Conservation (phyloP, 139 green algal genomes). For the Ettlia oleoabundans region DNA sequence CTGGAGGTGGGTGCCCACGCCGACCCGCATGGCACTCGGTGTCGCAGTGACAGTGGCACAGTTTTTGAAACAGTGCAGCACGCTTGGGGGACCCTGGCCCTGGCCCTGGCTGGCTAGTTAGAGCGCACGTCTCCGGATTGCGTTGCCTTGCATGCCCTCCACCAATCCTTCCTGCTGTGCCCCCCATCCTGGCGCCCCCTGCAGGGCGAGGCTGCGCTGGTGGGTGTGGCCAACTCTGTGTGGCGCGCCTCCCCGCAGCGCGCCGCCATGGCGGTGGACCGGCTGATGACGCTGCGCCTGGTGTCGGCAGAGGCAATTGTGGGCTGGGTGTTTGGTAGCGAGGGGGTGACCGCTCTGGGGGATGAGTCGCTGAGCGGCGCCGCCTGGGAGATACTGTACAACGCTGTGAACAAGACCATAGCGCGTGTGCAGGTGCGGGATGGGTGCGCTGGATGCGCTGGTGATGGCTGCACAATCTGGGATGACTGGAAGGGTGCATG, state of each 20-base stretch:
- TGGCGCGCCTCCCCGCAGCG: conserved; percentile 51
- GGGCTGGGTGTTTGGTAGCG: conserved; percentile 48
- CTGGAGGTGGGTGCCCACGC: no score
- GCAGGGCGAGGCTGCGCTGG: conserved; percentile 48
- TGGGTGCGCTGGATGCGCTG: background rate
- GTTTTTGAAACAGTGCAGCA: no score
- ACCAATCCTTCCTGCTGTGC: background rate
- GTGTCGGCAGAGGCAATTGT: conserved; percentile 51
- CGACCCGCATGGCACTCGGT: no score
- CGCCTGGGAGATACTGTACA: conserved; percentile 55
- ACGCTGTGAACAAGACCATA: conserved; percentile 56
- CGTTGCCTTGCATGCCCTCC: no score
- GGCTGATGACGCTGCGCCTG: conserved; percentile 67
- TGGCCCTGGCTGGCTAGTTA: no score
- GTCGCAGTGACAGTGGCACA: no score
- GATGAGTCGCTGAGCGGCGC: conserved; percentile 45
- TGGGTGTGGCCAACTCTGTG: conserved; percentile 33
- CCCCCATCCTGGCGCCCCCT: background rate
- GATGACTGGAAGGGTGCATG: no score
- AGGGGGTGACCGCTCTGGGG: conserved; percentile 26
- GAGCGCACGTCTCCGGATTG: no score
- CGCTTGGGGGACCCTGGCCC: no score
- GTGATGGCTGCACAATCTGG: background rate
- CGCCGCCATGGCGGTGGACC: conserved; percentile 70
- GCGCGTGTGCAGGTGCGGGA: conserved; percentile 44